Conservation (phyloP, 2,329 filamentous ascomycete species). For the Spiromastix sp. region DNA sequence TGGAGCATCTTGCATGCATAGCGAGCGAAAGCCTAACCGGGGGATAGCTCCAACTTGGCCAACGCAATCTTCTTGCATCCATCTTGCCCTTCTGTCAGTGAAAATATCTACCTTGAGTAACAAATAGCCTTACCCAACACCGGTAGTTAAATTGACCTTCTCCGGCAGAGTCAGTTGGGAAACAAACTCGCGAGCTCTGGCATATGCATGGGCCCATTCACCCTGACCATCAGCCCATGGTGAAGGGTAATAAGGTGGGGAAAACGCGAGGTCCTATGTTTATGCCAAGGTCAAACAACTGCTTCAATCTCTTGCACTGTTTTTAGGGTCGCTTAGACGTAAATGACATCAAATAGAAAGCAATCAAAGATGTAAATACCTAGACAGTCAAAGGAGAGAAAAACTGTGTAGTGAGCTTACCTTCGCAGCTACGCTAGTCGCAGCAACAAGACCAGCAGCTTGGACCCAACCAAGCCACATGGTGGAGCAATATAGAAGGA, state of each 20-base stretch:
- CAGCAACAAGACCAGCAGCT: conserved; percentile 21
- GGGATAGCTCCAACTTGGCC: conserved; percentile 52
- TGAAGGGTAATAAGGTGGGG: conserved; percentile 67
- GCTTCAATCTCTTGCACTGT: neutral
- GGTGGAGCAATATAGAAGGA: no score
- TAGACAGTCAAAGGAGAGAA: neutral
- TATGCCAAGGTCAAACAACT: neutral
- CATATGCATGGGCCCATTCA: conserved; percentile 66
- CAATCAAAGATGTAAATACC: neutral
- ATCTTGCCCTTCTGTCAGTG: no score
- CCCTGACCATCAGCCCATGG: conserved; percentile 74
- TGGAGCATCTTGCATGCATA: conserved; percentile 84
- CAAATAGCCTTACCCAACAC: conserved; percentile 72
- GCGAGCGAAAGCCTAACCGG: conserved; percentile 49
- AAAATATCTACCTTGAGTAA: no score
- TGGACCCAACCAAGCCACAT: conserved; percentile 29
- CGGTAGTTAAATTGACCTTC: conserved; percentile 92
- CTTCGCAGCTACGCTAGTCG: conserved; percentile 23
- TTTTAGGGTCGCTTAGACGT: neutral
- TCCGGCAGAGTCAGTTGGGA: conserved; percentile 72
- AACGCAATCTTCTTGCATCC: conserved; percentile 63
- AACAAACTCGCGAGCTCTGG: conserved; percentile 67
- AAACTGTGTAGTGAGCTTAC: conserved; percentile 13
- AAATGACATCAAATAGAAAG: neutral
- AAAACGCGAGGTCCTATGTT: conserved; percentile 27